phyloP scores from a whole-genome alignment of 2,329 filamentous ascomycete genomes.

The Pseudohalonectria lignicola region DNA sequence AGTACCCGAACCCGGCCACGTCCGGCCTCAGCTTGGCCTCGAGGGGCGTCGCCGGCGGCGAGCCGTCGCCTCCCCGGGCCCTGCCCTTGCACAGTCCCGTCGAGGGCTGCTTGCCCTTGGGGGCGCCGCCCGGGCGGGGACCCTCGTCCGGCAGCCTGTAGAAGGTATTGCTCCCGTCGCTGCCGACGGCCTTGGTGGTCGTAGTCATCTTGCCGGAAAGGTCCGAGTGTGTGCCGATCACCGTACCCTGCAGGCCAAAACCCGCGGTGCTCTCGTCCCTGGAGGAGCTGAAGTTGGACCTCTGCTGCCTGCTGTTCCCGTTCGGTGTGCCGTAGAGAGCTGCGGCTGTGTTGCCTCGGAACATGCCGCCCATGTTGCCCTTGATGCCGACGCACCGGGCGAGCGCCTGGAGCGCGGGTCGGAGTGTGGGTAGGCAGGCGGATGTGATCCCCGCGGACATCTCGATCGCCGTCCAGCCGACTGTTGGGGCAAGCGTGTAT shows the following conservation, averaged over 20 bases:
- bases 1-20: neutral
- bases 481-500: slow-evolving; percentile 33
- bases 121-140: neutral
- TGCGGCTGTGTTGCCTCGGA: neutral
- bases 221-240: too few relatives aligned
- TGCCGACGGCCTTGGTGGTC: neutral
- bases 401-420: slow-evolving; percentile 28
- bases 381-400: slow-evolving; percentile 29
- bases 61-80: too few relatives aligned
- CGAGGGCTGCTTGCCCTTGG: too few relatives aligned
- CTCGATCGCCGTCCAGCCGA: slow-evolving; percentile 37
- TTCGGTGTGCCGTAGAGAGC: neutral
- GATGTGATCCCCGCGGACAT: slow-evolving; percentile 39
- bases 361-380: neutral
- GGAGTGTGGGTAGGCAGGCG: slow-evolving; percentile 40
- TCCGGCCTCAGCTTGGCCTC: neutral
- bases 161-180: neutral
- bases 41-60: neutral
- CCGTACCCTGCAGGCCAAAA: too few relatives aligned
- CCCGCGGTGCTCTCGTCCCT: neutral
- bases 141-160: neutral
- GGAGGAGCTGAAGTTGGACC: neutral
- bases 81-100: too few relatives aligned
- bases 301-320: neutral
- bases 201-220: too few relatives aligned